Percentiles rank a stretch among this genome's conserved stretches.
These are phyloP conservation scores for Coprinopsis strossmayeri DNA, from an alignment of 768 basidiomycete genomes.

Conservation along the genomic window DNA sequence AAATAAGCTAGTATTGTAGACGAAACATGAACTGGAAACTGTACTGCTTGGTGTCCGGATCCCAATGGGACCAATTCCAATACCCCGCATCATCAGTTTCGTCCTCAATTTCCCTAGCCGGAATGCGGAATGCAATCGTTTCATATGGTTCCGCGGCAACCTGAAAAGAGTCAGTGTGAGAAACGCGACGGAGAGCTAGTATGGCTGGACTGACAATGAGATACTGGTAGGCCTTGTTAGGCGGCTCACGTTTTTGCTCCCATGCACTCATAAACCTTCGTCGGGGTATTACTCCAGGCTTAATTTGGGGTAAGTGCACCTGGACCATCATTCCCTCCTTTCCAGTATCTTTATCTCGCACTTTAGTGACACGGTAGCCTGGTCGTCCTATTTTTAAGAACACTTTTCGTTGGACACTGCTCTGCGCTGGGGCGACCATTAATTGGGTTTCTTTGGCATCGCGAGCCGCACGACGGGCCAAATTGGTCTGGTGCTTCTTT, in stretches of 20 bases:
- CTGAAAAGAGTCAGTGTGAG: conserved; percentile 38
- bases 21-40: conserved; percentile 98
- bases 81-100: conserved; percentile 85
- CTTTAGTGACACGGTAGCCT: conserved; percentile 94
- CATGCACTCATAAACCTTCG: conserved; percentile 96
- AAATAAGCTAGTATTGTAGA: conserved; percentile 32
- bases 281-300: conserved; percentile 74
- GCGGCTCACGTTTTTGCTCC: conserved; percentile 93
- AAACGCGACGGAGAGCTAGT: conserved; percentile 8
- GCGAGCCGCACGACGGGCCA: conserved; percentile 93
- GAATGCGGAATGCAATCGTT: conserved; percentile 98
- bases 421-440: conserved; percentile 81
- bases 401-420: conserved; percentile 80
- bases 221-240: conserved; percentile 96
- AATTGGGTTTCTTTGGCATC: conserved; percentile 93
- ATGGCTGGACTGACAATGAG: conserved; percentile 66
- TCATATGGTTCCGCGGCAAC: conserved; percentile 99
- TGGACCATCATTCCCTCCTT: conserved; percentile 98
- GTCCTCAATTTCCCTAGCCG: conserved; percentile 94
- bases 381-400: conserved; percentile 97
- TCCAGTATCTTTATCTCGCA: conserved; percentile 82
- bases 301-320: conserved; percentile 93
- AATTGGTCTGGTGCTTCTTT: conserved; percentile 98
- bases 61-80: conserved; percentile 99
- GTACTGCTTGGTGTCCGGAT: conserved; percentile 97